phyloP scores from a whole-genome alignment of 768 basidiomycete genomes.

The Paxillus ammoniavirescens region DNA sequence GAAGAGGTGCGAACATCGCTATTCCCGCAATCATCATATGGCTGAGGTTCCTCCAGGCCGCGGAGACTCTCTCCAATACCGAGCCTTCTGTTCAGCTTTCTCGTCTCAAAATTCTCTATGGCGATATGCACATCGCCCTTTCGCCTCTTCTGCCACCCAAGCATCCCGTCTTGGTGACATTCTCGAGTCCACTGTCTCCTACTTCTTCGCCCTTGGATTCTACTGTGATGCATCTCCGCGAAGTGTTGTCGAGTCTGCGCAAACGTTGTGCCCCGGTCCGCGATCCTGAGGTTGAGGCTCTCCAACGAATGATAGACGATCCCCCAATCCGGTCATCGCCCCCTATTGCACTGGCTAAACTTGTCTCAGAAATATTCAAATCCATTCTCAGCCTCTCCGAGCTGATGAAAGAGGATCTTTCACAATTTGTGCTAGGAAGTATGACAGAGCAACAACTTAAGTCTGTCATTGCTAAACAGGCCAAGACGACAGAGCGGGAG shows the following conservation, averaged over 20 bases:
- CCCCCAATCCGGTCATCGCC: constrained; percentile 22
- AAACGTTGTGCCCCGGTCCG: constrained; percentile 68
- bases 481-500: constrained; percentile 52
- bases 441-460: constrained; percentile 65
- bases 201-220: constrained; percentile 67
- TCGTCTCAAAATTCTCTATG: constrained; percentile 55
- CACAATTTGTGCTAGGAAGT: constrained; percentile 58
- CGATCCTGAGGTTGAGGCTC: constrained; percentile 50
- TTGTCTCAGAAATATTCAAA: constrained; percentile 48
- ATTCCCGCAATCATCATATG: constrained; percentile 2
- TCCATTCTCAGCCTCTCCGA: constrained; percentile 52
- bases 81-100: constrained; percentile 57
- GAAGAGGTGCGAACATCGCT: constrained; percentile 51
- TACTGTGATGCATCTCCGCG: constrained; percentile 50
- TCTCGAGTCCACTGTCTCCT: constrained; percentile 62
- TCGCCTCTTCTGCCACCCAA: constrained; percentile 55
- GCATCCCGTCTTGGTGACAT: constrained; percentile 47
- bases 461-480: constrained; percentile 49
- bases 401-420: constrained; percentile 69
- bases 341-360: constrained; percentile 38
- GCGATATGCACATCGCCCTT: constrained; percentile 51
- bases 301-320: constrained; percentile 38
- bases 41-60: constrained; percentile 44
- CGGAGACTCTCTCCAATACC: constrained; percentile 54
- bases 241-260: constrained; percentile 49